These are phyloP conservation scores for Suillus brevipes DNA, from an alignment of 768 basidiomycete genomes.

Conservation along the genomic window DNA sequence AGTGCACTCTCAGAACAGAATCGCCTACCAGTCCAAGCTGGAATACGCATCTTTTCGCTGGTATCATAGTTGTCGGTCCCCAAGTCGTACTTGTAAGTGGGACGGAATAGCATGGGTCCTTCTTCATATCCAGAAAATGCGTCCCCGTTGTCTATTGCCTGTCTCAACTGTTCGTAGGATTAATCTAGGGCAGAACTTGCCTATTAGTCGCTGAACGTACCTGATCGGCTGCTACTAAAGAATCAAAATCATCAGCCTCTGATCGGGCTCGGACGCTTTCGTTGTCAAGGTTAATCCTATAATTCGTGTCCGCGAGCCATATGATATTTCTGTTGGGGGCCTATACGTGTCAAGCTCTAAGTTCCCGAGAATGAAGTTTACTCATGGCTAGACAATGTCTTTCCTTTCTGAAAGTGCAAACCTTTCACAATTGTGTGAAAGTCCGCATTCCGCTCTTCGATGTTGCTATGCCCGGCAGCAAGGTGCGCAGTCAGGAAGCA, in stretches of 20 bases:
- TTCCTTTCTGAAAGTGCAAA: slow-evolving; percentile 86
- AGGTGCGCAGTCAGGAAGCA: slow-evolving; percentile 97
- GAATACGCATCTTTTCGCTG: slow-evolving; percentile 94
- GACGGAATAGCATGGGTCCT: slow-evolving; percentile 86
- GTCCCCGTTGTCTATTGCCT: slow-evolving; percentile 66
- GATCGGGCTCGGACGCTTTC: slow-evolving; percentile 72
- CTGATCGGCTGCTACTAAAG: slow-evolving; percentile 83
- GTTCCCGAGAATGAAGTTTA: slow-evolving; percentile 39
- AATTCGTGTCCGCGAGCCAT: slow-evolving; percentile 96
- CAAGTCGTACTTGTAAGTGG: slow-evolving; percentile 91
- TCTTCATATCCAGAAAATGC: slow-evolving; percentile 87
- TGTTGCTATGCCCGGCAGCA: slow-evolving; percentile 91
- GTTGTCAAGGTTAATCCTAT: slow-evolving; percentile 88
- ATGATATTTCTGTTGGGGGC: slow-evolving; percentile 72
- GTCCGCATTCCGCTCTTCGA: slow-evolving; percentile 90
- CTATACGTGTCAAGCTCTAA: slow-evolving; percentile 11
- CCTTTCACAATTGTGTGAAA: slow-evolving; percentile 85
- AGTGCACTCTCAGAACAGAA: not conserved
- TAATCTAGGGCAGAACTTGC: slow-evolving; percentile 5
- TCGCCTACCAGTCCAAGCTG: slow-evolving; percentile 90
- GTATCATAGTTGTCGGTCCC: slow-evolving; percentile 89
- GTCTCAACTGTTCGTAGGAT: slow-evolving; percentile 53
- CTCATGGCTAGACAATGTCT: slow-evolving; percentile 89
- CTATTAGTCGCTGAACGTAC: slow-evolving; percentile 41
- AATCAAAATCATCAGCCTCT: slow-evolving; percentile 63